Conservation (phyloP, 345 rosid genomes). For the Arabidopsis suecica region DNA sequence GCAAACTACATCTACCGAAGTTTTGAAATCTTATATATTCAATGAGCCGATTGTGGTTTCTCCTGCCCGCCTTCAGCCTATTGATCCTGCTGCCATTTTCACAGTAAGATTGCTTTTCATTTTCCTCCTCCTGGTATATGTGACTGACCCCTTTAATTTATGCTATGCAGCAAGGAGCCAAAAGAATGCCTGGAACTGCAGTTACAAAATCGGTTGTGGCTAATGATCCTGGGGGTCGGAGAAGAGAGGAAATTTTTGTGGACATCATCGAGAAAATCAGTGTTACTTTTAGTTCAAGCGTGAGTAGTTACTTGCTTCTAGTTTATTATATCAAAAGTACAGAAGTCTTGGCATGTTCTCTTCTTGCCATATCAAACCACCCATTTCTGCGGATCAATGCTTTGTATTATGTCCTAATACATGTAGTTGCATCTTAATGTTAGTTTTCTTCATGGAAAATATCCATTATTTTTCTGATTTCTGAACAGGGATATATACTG, state of each 20-base stretch:
- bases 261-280: slow-evolving; percentile 99
- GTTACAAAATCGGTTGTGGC: slow-evolving; percentile 97
- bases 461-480: background rate
- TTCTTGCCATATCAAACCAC: slow-evolving; percentile 16
- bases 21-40: slow-evolving; percentile 88
- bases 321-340: background rate
- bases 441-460: slow-evolving; percentile 13
- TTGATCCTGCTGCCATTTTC: slow-evolving; percentile 93
- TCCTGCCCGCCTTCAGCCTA: slow-evolving; percentile 80
- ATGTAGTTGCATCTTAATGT: slow-evolving; percentile 17
- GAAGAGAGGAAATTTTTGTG: slow-evolving; percentile 97
- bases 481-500: slow-evolving; percentile 85
- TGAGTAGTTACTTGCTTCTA: slow-evolving; percentile 50
- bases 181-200: slow-evolving; percentile 98
- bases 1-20: slow-evolving; percentile 96
- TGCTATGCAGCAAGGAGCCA: slow-evolving; percentile 83
- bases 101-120: slow-evolving; percentile 54
- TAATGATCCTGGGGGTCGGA: slow-evolving; percentile 96
- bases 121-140: slow-evolving; percentile 18
- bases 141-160: slow-evolving; percentile 37
- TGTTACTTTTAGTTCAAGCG: slow-evolving; percentile 98
- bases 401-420: background rate
- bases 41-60: slow-evolving; percentile 94
- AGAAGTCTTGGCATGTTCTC: slow-evolving; percentile 9
- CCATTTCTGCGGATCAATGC: slow-evolving; percentile 1